Evolutionary conservation across 345 rosid genomes (phyloP).

Genomic region (Pseudoturritis turrita): DNA sequence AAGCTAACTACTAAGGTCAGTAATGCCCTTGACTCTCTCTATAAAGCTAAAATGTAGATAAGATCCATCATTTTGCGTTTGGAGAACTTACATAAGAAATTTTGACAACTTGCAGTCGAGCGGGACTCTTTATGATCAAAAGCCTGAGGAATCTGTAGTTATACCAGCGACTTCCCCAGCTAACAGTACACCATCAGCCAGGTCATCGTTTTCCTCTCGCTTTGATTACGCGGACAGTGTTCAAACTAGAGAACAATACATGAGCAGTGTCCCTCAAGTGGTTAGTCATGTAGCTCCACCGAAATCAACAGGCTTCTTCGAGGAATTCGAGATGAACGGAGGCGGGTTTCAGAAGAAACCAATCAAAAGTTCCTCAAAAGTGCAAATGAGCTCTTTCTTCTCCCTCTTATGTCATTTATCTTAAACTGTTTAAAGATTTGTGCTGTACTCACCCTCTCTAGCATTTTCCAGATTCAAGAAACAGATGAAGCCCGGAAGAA

Average conservation of each 20-base stretch:
- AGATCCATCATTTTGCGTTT: background rate
- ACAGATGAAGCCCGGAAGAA: conserved; percentile 89
- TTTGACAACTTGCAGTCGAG: conserved; percentile 50
- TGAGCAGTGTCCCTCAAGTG: conserved; percentile 52
- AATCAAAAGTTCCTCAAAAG: conserved; percentile 54
- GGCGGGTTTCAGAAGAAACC: conserved; percentile 65
- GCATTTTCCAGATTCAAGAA: conserved; percentile 54
- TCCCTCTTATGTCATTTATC: background rate
- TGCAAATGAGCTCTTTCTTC: conserved; percentile 40
- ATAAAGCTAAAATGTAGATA: background rate
- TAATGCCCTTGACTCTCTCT: background rate
- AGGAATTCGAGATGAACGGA: conserved; percentile 75
- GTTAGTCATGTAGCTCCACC: conserved; percentile 92
- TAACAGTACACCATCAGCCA: conserved; percentile 36
- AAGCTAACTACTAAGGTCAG: conserved; percentile 79
- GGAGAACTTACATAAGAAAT: background rate
- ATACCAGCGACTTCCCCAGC: conserved; percentile 40
- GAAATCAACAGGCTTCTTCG: conserved; percentile 73
- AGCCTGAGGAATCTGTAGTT: conserved; percentile 70
- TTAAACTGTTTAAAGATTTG: background rate
- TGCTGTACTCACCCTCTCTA: background rate
- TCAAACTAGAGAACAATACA: conserved; percentile 47
- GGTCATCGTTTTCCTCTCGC: conserved; percentile 68
- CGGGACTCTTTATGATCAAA: conserved; percentile 88
- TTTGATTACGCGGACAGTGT: conserved; percentile 78